phyloP scores from a whole-genome alignment of 2,329 filamentous ascomycete genomes.

The Alternaria arborescens region DNA sequence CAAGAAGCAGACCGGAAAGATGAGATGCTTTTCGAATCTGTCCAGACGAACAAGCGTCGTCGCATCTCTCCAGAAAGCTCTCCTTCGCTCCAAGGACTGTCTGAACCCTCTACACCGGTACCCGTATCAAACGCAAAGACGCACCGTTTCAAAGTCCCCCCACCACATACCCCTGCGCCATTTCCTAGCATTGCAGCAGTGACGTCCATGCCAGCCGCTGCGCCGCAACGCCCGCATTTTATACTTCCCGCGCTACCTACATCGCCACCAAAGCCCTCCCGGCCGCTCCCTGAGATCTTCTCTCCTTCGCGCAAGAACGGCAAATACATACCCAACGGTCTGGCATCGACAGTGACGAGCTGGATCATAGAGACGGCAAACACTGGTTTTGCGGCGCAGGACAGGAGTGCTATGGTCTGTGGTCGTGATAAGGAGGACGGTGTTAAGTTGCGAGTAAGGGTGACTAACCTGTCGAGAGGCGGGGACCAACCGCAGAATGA shows the following conservation, averaged over 20 bases:
- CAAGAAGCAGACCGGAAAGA: slow-evolving; percentile 28
- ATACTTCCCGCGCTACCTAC: slow-evolving; percentile 46
- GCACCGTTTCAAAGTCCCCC: slow-evolving; percentile 39
- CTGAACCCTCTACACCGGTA: slow-evolving; percentile 20
- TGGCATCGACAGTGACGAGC: slow-evolving; percentile 59
- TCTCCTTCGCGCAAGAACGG: slow-evolving; percentile 61
- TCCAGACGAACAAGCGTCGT: slow-evolving; percentile 36
- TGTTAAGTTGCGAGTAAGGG: slow-evolving; percentile 29
- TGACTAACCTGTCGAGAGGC: background rate
- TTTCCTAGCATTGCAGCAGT: slow-evolving; percentile 16
- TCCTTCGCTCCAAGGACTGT: slow-evolving; percentile 9
- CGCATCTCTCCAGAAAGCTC: slow-evolving; percentile 28
- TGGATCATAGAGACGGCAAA: slow-evolving; percentile 60
- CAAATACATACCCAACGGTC: slow-evolving; percentile 59
- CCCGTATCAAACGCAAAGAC: slow-evolving; percentile 20
- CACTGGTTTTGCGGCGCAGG: slow-evolving; percentile 29
- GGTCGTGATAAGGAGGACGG: slow-evolving; percentile 37
- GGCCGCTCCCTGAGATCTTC: slow-evolving; percentile 61
- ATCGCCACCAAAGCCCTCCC: slow-evolving; percentile 33
- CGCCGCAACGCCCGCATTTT: slow-evolving; percentile 49
- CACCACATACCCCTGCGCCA: slow-evolving; percentile 23
- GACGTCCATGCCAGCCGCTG: slow-evolving; percentile 7
- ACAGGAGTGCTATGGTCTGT: slow-evolving; percentile 18
- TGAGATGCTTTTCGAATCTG: slow-evolving; percentile 37
- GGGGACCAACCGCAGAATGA: background rate